Conservation (phyloP, 495 filamentous ascomycete genomes). For the Neurospora pannonica region DNA sequence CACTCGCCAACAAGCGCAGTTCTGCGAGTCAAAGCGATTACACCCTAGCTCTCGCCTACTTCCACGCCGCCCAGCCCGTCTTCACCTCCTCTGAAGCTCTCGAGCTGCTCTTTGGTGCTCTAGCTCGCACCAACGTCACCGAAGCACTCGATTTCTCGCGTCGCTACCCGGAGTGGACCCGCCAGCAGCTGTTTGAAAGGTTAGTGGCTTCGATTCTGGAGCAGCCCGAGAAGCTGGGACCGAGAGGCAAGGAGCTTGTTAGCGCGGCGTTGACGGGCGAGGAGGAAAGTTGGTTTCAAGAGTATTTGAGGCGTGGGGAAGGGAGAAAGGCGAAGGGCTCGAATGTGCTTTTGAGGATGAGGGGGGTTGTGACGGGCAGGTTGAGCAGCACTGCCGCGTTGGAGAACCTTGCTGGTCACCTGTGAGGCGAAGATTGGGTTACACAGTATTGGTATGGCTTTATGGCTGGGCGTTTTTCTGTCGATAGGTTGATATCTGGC, state of each 20-base stretch:
- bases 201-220: slow-evolving; percentile 57
- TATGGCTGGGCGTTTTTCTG: background rate
- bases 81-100: slow-evolving; percentile 50
- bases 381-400: background rate
- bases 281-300: slow-evolving; percentile 67
- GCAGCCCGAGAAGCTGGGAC: slow-evolving; percentile 26
- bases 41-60: slow-evolving; percentile 63
- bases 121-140: slow-evolving; percentile 55
- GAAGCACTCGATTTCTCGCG: slow-evolving; percentile 69
- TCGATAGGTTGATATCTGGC: background rate
- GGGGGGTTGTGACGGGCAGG: slow-evolving; percentile 38
- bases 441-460: background rate
- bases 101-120: slow-evolving; percentile 53
- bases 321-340: slow-evolving; percentile 52
- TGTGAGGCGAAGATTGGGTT: background rate
- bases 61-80: slow-evolving; percentile 58
- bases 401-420: background rate
- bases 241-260: slow-evolving; percentile 57
- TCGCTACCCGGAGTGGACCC: slow-evolving; percentile 48
- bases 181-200: slow-evolving; percentile 52
- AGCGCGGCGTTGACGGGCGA: slow-evolving; percentile 55
- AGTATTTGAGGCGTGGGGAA: slow-evolving; percentile 50
- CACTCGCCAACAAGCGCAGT: slow-evolving; percentile 31
- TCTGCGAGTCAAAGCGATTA: slow-evolving; percentile 32
- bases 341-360: slow-evolving; percentile 61